Conservation (phyloP, 2,329 filamentous ascomycete genomes). For the Cercospora citrullina region DNA sequence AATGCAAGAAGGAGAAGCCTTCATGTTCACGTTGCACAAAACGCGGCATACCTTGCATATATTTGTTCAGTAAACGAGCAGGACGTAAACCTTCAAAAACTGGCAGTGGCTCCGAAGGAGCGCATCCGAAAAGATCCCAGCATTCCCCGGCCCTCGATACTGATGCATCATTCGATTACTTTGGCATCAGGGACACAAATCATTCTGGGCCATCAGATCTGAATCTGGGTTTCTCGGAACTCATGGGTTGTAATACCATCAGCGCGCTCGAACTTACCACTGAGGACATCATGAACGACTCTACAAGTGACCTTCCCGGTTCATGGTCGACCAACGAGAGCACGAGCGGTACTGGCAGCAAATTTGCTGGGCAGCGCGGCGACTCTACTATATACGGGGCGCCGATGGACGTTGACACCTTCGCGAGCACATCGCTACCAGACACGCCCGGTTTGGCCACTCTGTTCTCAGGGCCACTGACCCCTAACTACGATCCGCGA, state of each 20-base stretch:
- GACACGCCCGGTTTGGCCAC: neutral
- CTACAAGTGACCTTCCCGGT: neutral
- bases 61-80: slow-evolving; percentile 1
- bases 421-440: neutral
- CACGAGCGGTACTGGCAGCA: neutral
- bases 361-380: neutral
- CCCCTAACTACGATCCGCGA: neutral
- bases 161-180: neutral
- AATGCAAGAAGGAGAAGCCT: slow-evolving; percentile 1
- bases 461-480: neutral
- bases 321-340: neutral
- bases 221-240: neutral
- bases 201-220: neutral
- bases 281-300: neutral
- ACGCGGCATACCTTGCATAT: neutral
- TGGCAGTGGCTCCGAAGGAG: neutral
- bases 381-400: neutral
- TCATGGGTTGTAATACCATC: neutral
- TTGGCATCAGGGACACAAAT: neutral
- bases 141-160: neutral
- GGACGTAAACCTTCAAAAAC: neutral
- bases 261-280: neutral
- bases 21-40: slow-evolving; percentile 1
- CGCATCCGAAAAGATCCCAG: neutral
- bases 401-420: neutral